Evolutionary conservation across 106 monocot species (phyloP).

Genomic region (Cymbidium sinense): DNA sequence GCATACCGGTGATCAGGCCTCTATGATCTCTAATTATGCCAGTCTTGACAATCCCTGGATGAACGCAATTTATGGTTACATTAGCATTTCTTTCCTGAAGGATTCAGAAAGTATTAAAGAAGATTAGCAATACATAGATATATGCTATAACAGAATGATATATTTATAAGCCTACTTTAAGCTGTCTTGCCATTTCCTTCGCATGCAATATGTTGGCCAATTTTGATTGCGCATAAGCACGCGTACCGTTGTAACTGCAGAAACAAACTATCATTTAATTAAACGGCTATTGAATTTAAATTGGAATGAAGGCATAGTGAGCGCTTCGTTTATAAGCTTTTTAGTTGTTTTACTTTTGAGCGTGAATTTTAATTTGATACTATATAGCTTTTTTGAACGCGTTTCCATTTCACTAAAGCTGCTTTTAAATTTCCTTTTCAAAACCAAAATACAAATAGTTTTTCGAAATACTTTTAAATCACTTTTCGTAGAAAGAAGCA

Average conservation of each 20-base stretch:
- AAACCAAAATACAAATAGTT: too few species aligned
- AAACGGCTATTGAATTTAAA: too few species aligned
- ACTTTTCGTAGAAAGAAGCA: too few species aligned
- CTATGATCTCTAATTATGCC: constrained; percentile 37
- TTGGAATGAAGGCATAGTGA: too few species aligned
- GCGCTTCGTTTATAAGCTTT: too few species aligned
- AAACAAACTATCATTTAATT: not conserved
- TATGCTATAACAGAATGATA: too few species aligned
- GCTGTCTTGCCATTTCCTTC: constrained; percentile 29
- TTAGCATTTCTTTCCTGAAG: constrained; percentile 25
- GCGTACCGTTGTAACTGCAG: constrained; percentile 33
- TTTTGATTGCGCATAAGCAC: constrained; percentile 33
- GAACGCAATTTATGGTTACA: constrained; percentile 29
- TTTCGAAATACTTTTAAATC: too few species aligned
- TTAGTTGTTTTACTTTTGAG: too few species aligned
- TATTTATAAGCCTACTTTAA: constrained; percentile 16
- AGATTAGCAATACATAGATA: not conserved
- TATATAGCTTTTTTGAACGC: too few species aligned
- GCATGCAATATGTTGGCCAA: constrained; percentile 30
- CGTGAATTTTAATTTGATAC: too few species aligned
- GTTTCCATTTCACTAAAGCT: too few species aligned
- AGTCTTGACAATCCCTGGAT: constrained; percentile 40
- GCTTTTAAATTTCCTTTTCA: too few species aligned
- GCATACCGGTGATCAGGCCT: constrained; percentile 26
- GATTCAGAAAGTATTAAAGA: not conserved